phyloP scores from a whole-genome alignment of 805 yeast species.

The Candida corydali region DNA sequence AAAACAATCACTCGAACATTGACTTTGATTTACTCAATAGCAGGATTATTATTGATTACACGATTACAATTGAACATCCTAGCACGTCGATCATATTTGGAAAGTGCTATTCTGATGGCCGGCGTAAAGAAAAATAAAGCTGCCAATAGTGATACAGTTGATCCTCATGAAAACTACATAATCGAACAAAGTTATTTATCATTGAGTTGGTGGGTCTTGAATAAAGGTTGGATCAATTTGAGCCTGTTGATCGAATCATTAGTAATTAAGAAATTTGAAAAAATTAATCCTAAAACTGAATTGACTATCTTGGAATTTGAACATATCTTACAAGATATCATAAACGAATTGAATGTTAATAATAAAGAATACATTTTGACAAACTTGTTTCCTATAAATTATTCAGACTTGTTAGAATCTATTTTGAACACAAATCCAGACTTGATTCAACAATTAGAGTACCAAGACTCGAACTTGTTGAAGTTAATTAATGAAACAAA shows the following conservation, averaged over 20 bases:
- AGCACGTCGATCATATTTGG: conserved; percentile 81
- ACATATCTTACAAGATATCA: conserved; percentile 17
- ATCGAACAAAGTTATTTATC: conserved; percentile 81
- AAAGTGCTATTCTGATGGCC: conserved; percentile 70
- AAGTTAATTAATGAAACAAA: conserved; percentile 45
- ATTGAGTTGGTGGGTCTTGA: conserved; percentile 90
- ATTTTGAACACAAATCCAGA: conserved; percentile 47
- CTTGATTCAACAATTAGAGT: conserved; percentile 32
- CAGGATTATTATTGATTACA: conserved; percentile 71
- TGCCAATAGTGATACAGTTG: conserved; percentile 8
- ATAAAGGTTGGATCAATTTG: conserved; percentile 73
- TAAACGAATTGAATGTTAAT: conserved; percentile 16
- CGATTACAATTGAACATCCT: conserved; percentile 83
- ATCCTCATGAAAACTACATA: conserved; percentile 40
- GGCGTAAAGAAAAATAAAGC: conserved; percentile 30
- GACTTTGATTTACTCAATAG: conserved; percentile 63
- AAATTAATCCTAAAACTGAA: conserved; percentile 69
- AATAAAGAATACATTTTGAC: conserved; percentile 14
- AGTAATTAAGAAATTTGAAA: conserved; percentile 58
- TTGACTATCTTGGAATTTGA: conserved; percentile 61
- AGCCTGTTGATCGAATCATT: conserved; percentile 48
- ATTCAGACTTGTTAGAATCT: conserved; percentile 40
- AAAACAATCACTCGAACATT: conserved; percentile 70
- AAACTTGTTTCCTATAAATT: conserved; percentile 34
- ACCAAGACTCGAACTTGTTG: conserved; percentile 31